Conservation (phyloP, 306 rosid genomes). For the Acmispon strigosus region DNA sequence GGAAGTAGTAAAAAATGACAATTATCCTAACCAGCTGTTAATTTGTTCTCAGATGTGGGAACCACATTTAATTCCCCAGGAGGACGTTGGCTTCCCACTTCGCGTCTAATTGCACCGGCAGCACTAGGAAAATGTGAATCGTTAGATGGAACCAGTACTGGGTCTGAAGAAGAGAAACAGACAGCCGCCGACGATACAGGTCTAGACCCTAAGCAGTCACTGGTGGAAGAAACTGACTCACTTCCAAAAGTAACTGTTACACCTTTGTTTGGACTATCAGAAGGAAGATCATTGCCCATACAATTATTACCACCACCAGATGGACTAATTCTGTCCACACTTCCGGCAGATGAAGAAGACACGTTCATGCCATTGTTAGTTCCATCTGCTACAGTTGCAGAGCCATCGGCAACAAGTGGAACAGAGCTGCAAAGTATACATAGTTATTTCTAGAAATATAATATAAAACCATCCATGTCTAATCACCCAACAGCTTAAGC, state of each 20-base stretch:
- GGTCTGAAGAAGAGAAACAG: constrained; percentile 60
- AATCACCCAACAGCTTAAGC: too few relatives aligned
- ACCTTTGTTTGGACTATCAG: constrained; percentile 38
- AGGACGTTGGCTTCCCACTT: constrained; percentile 43
- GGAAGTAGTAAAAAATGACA: background rate
- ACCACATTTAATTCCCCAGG: constrained; percentile 45
- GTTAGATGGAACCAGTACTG: constrained; percentile 54
- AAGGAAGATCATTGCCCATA: constrained; percentile 33
- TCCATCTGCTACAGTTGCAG: constrained; percentile 41
- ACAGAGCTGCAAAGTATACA: constrained; percentile 51
- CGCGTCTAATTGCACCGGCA: constrained; percentile 52
- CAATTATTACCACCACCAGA: constrained; percentile 34
- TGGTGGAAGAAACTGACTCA: constrained; percentile 33
- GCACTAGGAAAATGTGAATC: constrained; percentile 57
- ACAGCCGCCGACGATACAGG: constrained; percentile 40
- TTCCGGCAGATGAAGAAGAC: constrained; percentile 29
- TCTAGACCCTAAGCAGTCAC: constrained; percentile 24
- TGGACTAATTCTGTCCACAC: constrained; percentile 35
- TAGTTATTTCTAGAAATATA: background rate
- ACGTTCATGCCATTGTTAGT: constrained; percentile 29
- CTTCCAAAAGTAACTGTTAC: constrained; percentile 27
- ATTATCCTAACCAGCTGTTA: constrained; percentile 45
- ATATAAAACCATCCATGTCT: too few relatives aligned
- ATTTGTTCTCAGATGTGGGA: constrained; percentile 34
- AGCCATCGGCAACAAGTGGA: constrained; percentile 43